Percentiles rank a stretch among this genome's conserved stretches.
These are phyloP conservation scores for Leccinum pachyderme DNA, from an alignment of 1,284 basidiomycete species.

Conservation along the genomic window DNA sequence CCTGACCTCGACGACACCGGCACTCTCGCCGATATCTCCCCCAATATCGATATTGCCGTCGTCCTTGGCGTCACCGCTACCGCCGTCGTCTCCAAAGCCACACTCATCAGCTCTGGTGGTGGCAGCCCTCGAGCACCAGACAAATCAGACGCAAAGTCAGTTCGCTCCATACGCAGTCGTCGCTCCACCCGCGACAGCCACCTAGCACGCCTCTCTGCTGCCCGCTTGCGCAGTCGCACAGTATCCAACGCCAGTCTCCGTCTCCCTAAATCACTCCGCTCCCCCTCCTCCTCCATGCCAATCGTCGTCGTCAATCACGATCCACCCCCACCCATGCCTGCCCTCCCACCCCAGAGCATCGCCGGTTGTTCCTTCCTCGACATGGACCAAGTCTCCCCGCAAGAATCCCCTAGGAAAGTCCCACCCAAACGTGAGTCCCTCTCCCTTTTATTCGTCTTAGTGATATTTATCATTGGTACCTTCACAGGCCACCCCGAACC, in stretches of 20 bases:
- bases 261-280: constrained; percentile 27
- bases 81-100: constrained; percentile 31
- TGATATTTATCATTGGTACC: not conserved
- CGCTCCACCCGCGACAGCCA: constrained; percentile 24
- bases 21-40: constrained; percentile 25
- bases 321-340: constrained; percentile 25
- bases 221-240: constrained; percentile 27
- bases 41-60: constrained; percentile 28
- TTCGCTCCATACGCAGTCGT: constrained; percentile 29
- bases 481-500: constrained; percentile 21
- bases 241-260: constrained; percentile 32
- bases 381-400: constrained; percentile 18
- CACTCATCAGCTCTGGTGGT: constrained; percentile 16
- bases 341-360: constrained; percentile 7
- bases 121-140: constrained; percentile 1
- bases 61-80: constrained; percentile 34
- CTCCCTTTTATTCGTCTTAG: not conserved
- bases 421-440: constrained; percentile 22
- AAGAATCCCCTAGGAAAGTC: constrained; percentile 13
- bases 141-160: constrained; percentile 23
- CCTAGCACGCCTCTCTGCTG: constrained; percentile 21
- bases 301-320: not conserved
- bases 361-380: constrained; percentile 28
- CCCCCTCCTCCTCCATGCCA: not conserved
- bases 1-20: constrained; percentile 40